Conservation (phyloP, 371 early-diverging fungal species). For the Circinella minor region DNA sequence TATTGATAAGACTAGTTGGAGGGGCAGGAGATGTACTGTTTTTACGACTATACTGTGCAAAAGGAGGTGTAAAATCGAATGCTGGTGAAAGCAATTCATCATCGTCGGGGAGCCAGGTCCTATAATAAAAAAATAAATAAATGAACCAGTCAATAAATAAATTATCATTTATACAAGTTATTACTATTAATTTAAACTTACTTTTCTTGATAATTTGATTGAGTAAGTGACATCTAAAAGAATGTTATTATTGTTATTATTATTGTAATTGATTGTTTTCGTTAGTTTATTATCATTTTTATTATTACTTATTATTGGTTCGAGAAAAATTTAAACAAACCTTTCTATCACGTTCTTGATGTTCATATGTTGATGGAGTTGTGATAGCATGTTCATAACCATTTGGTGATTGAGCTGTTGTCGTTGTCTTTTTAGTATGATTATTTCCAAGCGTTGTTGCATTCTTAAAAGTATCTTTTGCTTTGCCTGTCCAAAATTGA, state of each 20-base stretch:
- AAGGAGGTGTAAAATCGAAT: conserved; percentile 13
- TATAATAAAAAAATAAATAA: too few relatives aligned
- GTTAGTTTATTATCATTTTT: not conserved
- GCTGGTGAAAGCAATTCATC: conserved; percentile 9
- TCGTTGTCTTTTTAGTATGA: not conserved
- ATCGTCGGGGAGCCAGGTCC: not conserved
- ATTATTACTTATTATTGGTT: not conserved
- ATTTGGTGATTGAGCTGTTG: not conserved
- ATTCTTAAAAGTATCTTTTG: conserved; percentile 13
- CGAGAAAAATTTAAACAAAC: not conserved
- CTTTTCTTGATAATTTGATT: not conserved
- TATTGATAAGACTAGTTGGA: conserved; percentile 4
- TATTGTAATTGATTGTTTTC: not conserved
- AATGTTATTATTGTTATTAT: too few relatives aligned
- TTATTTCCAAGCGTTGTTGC: not conserved
- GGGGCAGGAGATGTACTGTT: conserved; percentile 30
- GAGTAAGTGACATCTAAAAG: conserved; percentile 1
- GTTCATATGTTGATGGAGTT: not conserved
- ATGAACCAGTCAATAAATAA: not conserved
- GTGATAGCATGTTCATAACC: conserved; percentile 5
- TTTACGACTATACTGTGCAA: conserved; percentile 10
- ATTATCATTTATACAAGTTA: not conserved
- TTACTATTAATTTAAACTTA: not conserved
- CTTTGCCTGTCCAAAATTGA: conserved; percentile 24
- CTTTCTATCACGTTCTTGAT: not conserved